Percentiles rank a stretch among this genome's conserved stretches.
Evolutionary conservation across 1,284 basidiomycete species (phyloP).

Genomic region (Pseudozyma hubeiensis): DNA sequence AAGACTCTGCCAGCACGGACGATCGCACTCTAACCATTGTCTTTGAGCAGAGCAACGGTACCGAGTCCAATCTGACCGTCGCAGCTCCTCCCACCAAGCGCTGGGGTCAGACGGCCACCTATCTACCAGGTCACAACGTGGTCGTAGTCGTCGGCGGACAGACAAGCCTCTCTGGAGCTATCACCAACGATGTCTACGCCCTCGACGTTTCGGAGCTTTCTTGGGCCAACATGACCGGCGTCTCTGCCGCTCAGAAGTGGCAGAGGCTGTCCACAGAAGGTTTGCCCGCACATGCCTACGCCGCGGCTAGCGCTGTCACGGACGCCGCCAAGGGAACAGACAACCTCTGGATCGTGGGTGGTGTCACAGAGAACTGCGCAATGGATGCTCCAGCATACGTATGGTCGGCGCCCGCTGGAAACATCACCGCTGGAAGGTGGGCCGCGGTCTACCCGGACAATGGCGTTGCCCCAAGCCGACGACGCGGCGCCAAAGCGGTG

Average conservation of each 20-base stretch:
- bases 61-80: constrained; percentile 15
- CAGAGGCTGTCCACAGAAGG: constrained; percentile 28
- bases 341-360: constrained; percentile 60
- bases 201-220: constrained; percentile 51
- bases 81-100: constrained; percentile 18
- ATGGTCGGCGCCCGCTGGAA: constrained; percentile 38
- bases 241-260: constrained; percentile 15
- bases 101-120: constrained; percentile 46
- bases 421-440: constrained; percentile 28
- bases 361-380: constrained; percentile 57
- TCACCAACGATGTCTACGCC: constrained; percentile 56
- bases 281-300: constrained; percentile 55
- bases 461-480: constrained; percentile 8
- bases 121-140: constrained; percentile 29
- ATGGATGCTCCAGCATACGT: constrained; percentile 43
- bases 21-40: constrained; percentile 31
- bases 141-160: constrained; percentile 65
- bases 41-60: constrained; percentile 21
- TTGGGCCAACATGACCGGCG: constrained; percentile 18
- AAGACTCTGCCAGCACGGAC: neutral
- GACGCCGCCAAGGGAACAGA: constrained; percentile 20
- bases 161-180: constrained; percentile 35
- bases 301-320: constrained; percentile 23
- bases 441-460: constrained; percentile 21
- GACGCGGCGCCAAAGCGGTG: constrained; percentile 35